Base-by-base conservation (phyloP, 2,329 filamentous ascomycete species). In the Cryphonectria nitschkei region DNA sequence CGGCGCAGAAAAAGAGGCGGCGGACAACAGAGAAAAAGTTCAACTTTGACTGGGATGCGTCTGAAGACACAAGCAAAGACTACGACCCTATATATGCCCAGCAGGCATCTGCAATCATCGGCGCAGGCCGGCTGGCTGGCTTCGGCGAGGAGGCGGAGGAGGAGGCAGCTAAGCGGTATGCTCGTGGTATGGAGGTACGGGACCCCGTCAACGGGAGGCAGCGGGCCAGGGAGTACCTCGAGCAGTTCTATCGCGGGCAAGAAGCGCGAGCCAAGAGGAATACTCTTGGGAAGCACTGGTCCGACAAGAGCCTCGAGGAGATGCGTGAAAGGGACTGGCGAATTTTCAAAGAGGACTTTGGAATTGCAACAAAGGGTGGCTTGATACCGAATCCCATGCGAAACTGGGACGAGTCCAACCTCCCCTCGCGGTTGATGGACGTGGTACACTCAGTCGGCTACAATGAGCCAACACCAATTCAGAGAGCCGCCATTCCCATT, bases 301-400 rank as follows among this genome's bases (percentile, higher is more conserved):
- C 93, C 69, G 93, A 98, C 79, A 99, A 99, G 89, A 88, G 87
- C 73, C 84, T 98, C 73, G 90, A 93, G 19, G 93, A 97, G 77
- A 99, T 99, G 96, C 93, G 94, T 73, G 95, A 98, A 82, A 88
- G 96, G 79, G 96, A 99, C 81, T 99, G 96, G 96, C 93, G 96
- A 79, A 98, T 99, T 76, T 98, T 99, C 89, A 99, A 98, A 82
- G 96, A 98, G 81, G 95, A 99, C 81, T 98, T 97, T 83, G 97
- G 96, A 76, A 99, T 99, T 79, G 87, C 92, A 56, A 98, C 94
- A 11, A 98, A 97, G 81, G 96, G 96, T 70, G 95, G 95, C 60
- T 87, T 88, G 37, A 94, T 98, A 69, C 96, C 96, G 0, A 95
- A 98, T 77, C 96, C 96, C 0, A 98, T 99, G 95, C 94, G 96